Evolutionary conservation across 305 asterid species (phyloP), one percentile per base, ranked within the genome.

Genomic region (Fraxinus paxiana): DNA sequence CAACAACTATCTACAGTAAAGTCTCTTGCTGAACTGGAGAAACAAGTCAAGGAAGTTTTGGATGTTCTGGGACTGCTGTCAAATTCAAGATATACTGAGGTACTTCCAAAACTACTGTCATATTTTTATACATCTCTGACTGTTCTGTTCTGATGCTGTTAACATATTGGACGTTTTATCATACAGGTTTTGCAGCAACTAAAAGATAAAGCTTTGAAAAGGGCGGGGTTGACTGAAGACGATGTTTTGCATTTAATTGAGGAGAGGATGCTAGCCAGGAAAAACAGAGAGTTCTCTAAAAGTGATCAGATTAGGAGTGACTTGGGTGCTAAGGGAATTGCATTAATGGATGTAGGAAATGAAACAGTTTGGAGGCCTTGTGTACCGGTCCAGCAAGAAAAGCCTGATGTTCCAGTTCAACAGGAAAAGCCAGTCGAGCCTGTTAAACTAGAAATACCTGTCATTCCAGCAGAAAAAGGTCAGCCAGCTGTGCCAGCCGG

Each of bases 351-450:
- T 79, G 78, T 90, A 4, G 98, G 98, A 13, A 89, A 86, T 61
- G 97, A 88, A 83, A 92, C 95, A 6, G 77, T 86, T 1, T 95
- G 98, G 98, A 88, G 98, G 87, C 98, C 97, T 8, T 91, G 97
- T 76, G 91, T 90, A 76, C 90, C 91, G 0, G 80, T 69, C 3
- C 88, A 76, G 54, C 87, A 85, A 73, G 91, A 87, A 48, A 85
- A 81, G 76, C 77, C 73, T 26, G 73, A 3, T 4, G 35, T 13
- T 17, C 22, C 75, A 5, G 70, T n/a, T 77, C 79, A 51, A 61
- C 73, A 38, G 54, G 67, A 51, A 30, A 34, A 77, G 13, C 59
- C 76, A 6, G 75, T 15, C 6, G 35, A 41, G 2, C 69, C 77
- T 13, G 82, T 73, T 77, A 78, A 79, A 76, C 83, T 73, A 54